Base-by-base conservation (phyloP, 495 filamentous ascomycete species). In the Articulospora tetracladia region DNA sequence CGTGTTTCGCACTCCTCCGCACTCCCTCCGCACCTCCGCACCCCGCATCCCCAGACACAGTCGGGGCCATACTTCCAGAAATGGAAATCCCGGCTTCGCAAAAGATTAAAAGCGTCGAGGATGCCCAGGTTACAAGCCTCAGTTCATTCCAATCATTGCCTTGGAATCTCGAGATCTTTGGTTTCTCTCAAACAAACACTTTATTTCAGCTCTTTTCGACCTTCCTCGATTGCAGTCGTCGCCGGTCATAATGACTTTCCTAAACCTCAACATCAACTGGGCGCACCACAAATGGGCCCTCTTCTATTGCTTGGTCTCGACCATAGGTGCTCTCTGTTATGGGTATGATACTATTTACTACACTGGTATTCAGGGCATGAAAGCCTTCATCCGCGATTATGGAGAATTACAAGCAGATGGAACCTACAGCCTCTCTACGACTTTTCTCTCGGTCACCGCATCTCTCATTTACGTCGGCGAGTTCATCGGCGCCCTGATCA, bases 391-490 rank as follows among this genome's bases (percentile, higher is more conserved):
- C n/a, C 24, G 57, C 30, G 39, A 64, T 50, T 66, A 62, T 51
- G 56, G 64, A 27, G 19, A 50, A 13, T 12, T 19, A 10, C 28
- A 30, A 3, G 52, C 57, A 20, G 52, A 63, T 47, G 60, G 64
- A 19, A 47, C 44, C 7, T 36, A 48, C n/a, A 48, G 46, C 6
- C 49, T 66, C 4, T 44, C 11, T 10, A 53, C 57, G 1, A 47
- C 57, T 15, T 67, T 66, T 30, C 34, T 51, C 26, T 69, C 64
- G 13, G 46, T 69, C 20, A 66, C 64, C 12, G 61, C 67, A 19
- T 69, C 67, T 4, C 22, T 55, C 39, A 69, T 69, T 49, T 66
- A 69, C 51, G 53, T 69, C 23, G 67, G 67, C 44, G 64, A 69
- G 17, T 53, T 69, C n/a, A 13, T 59, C 28, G 67, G 67, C 3